Percentiles rank a stretch among this genome's conserved stretches.
phyloP scores from a whole-genome alignment of 1,139 yeast genomes.

The Meyerozyma carpophila region DNA sequence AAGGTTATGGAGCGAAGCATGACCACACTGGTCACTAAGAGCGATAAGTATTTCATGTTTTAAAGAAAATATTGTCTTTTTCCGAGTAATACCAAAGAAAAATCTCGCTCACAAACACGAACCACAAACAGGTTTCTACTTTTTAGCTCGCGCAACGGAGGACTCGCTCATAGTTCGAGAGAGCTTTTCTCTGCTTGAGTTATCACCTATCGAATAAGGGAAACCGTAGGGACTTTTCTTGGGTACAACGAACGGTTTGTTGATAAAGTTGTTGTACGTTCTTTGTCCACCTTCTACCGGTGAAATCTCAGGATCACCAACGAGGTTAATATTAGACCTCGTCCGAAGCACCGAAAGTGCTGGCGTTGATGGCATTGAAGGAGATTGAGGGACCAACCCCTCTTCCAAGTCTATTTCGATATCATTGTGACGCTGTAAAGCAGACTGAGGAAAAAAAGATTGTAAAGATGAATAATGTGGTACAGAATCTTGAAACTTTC shows the following conservation, averaged over 20 bases:
- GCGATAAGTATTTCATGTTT: not conserved
- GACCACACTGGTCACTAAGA: not conserved
- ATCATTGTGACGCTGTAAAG: constrained; percentile 12
- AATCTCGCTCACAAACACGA: too few species aligned
- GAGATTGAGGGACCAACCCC: constrained; percentile 19
- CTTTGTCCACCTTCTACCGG: constrained; percentile 7
- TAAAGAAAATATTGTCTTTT: too few species aligned
- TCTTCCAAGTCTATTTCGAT: constrained; percentile 26
- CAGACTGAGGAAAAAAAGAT: constrained; percentile 3
- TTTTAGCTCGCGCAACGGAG: not conserved
- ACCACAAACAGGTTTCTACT: not conserved
- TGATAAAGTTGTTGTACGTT: constrained; percentile 23
- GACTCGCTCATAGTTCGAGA: constrained; percentile 8
- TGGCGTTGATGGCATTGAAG: constrained; percentile 11
- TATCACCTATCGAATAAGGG: constrained; percentile 15
- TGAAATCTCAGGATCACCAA: constrained; percentile 11
- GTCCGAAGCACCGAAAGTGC: constrained; percentile 28
- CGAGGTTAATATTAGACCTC: constrained; percentile 33
- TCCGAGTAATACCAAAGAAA: too few species aligned
- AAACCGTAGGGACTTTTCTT: constrained; percentile 17
- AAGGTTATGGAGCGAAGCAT: constrained; percentile 2
- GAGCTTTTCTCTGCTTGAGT: constrained; percentile 26
- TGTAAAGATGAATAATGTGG: constrained; percentile 8
- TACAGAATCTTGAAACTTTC: constrained; percentile 7
- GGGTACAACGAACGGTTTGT: constrained; percentile 33